Conservation (phyloP, 2,329 filamentous ascomycete genomes). For the Fusarium secorum region DNA sequence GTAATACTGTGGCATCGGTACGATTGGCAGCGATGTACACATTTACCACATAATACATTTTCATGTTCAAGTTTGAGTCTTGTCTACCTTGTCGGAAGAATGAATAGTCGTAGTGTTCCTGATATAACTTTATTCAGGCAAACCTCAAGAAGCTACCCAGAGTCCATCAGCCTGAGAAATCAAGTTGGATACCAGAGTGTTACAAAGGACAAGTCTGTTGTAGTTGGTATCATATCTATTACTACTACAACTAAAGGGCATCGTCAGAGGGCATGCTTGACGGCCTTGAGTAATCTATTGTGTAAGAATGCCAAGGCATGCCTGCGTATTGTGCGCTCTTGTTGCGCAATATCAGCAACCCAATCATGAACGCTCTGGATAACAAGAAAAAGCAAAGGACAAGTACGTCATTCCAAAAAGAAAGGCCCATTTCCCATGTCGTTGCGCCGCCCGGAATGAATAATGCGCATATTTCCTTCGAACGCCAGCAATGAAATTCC, state of each 20-base stretch:
- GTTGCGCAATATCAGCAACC: slow-evolving; percentile 19
- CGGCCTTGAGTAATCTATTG: slow-evolving; percentile 36
- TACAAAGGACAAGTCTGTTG: not conserved
- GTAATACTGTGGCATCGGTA: slow-evolving; percentile 22
- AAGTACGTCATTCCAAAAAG: slow-evolving; percentile 19
- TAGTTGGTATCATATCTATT: slow-evolving; percentile 41
- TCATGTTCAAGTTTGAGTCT: slow-evolving; percentile 19
- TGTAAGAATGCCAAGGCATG: slow-evolving; percentile 25
- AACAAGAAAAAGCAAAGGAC: slow-evolving; percentile 21
- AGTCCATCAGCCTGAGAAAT: not conserved
- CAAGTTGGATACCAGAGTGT: not conserved
- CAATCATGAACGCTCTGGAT: slow-evolving; percentile 37
- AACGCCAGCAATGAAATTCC: slow-evolving; percentile 27
- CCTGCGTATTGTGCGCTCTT: slow-evolving; percentile 22
- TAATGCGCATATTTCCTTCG: slow-evolving; percentile 24
- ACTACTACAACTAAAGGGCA: slow-evolving; percentile 41
- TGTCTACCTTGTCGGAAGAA: not conserved
- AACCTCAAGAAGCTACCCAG: not conserved
- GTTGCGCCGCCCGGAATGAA: slow-evolving; percentile 31
- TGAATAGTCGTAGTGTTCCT: not conserved
- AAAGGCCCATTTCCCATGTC: slow-evolving; percentile 13
- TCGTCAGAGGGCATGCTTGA: slow-evolving; percentile 29
- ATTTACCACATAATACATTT: slow-evolving; percentile 37
- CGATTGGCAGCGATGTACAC: slow-evolving; percentile 24
- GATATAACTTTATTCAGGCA: not conserved